These are phyloP conservation scores for Fraxinus pennsylvanica DNA, from an alignment of 257 asterid species.

Conservation along the genomic window DNA sequence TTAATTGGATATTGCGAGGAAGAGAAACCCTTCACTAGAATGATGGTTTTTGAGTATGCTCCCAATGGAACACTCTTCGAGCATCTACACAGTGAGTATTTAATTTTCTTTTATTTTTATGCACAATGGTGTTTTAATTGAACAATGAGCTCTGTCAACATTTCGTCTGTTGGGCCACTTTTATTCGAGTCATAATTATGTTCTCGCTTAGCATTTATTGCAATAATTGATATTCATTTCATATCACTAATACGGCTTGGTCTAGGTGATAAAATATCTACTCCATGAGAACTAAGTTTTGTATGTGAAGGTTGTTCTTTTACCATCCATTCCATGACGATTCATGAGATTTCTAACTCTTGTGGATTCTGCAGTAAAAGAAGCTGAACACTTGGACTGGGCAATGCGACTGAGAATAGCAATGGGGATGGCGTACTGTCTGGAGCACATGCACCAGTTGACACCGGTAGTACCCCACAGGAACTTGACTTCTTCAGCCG, in stretches of 20 bases:
- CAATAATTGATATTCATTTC: too few species aligned
- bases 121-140: not conserved
- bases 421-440: conserved; percentile 93
- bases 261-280: too few species aligned
- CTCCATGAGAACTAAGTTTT: too few species aligned
- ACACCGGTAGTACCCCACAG: conserved; percentile 59
- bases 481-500: conserved; percentile 64
- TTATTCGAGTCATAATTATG: too few species aligned
- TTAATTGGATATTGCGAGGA: conserved; percentile 84
- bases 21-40: conserved; percentile 80
- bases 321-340: not conserved
- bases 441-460: conserved; percentile 73
- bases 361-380: conserved; percentile 55
- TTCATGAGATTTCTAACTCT: conserved; percentile 13
- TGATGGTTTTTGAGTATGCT: conserved; percentile 93
- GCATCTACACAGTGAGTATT: conserved; percentile 80
- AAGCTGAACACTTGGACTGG: conserved; percentile 92
- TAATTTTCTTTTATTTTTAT: not conserved
- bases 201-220: too few species aligned
- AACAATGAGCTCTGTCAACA: not conserved
- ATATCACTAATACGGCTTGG: too few species aligned
- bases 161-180: not conserved
- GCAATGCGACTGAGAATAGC: conserved; percentile 66
- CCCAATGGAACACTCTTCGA: conserved; percentile 94
- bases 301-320: not conserved